phyloP scores from a whole-genome alignment of 2,329 filamentous ascomycete species.

The Exophiala calicioides region DNA sequence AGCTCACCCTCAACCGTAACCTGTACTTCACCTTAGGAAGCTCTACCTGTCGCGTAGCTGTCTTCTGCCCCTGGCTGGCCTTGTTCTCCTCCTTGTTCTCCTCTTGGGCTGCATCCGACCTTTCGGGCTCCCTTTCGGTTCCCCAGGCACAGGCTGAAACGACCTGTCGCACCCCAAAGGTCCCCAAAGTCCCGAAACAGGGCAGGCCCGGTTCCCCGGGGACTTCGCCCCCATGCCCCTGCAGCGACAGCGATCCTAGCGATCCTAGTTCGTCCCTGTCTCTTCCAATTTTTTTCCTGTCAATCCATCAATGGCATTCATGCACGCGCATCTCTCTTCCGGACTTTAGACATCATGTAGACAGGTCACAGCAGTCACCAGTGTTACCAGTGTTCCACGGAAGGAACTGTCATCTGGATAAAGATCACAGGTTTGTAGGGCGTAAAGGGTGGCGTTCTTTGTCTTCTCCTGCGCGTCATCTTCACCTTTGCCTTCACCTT shows the following conservation, averaged over 20 bases:
- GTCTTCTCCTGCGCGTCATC: conserved; percentile 1
- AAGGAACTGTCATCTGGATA: not conserved
- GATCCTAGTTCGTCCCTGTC: not conserved
- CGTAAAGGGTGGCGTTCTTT: conserved; percentile 1
- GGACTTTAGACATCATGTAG: conserved; percentile 3
- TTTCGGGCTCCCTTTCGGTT: not conserved
- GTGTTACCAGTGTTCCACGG: not conserved
- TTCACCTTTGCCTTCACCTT: too few species aligned
- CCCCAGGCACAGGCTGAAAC: conserved; percentile 7
- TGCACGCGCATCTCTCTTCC: not conserved
- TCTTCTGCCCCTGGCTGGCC: too few species aligned
- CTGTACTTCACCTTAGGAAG: too few species aligned
- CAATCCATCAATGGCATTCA: not conserved
- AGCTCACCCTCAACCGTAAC: too few species aligned
- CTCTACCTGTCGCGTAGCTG: not conserved
- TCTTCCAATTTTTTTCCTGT: not conserved
- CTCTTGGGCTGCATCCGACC: not conserved
- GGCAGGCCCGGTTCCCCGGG: conserved; percentile 4
- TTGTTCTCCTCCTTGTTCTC: too few species aligned
- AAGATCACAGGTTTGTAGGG: conserved; percentile 1
- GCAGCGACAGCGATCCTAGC: too few species aligned
- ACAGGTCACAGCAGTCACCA: not conserved
- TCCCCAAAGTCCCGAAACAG: conserved; percentile 1
- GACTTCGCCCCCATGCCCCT: conserved; percentile 9
- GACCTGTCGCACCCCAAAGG: not conserved